Percentiles rank a stretch among this genome's conserved stretches.
phyloP scores from a whole-genome alignment of 129 eudicot genomes.

The Chrysanthemum makinoi region DNA sequence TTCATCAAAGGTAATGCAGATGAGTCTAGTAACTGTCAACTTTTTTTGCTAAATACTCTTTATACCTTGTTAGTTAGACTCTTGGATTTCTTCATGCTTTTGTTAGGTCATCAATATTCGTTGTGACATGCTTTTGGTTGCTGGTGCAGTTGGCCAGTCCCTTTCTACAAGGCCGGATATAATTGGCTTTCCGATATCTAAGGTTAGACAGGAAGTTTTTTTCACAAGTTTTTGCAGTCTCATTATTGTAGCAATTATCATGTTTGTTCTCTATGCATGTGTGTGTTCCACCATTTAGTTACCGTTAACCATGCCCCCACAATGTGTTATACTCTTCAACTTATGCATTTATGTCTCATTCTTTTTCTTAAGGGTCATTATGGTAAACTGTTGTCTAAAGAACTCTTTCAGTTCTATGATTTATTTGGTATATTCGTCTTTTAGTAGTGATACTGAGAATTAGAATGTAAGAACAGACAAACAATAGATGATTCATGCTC shows the following conservation, averaged over 20 bases:
- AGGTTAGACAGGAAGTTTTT: constrained; percentile 50
- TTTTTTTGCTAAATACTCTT: constrained; percentile 16
- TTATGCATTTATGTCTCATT: background rate
- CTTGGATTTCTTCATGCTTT: constrained; percentile 27
- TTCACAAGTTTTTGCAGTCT: constrained; percentile 9
- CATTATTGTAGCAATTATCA: constrained; percentile 1
- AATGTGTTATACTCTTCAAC: constrained; percentile 2
- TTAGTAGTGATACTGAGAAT: background rate
- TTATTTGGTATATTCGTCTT: background rate
- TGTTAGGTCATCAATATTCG: constrained; percentile 22
- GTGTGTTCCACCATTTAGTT: background rate
- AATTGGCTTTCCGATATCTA: constrained; percentile 71
- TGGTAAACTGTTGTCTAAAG: background rate
- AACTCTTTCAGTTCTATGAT: background rate
- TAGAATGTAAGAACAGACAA: background rate
- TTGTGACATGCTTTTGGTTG: constrained; percentile 45
- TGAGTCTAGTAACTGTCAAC: constrained; percentile 4
- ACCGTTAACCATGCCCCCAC: constrained; percentile 13
- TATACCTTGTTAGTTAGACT: constrained; percentile 22
- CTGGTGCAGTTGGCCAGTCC: constrained; percentile 95
- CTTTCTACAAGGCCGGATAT: constrained; percentile 98
- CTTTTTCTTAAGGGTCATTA: background rate
- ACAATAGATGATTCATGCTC: background rate
- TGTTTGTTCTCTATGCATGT: background rate
- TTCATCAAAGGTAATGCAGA: constrained; percentile 77